Conservation (phyloP, 2,329 filamentous ascomycete genomes). For the Microdochium trichocladiopsis region DNA sequence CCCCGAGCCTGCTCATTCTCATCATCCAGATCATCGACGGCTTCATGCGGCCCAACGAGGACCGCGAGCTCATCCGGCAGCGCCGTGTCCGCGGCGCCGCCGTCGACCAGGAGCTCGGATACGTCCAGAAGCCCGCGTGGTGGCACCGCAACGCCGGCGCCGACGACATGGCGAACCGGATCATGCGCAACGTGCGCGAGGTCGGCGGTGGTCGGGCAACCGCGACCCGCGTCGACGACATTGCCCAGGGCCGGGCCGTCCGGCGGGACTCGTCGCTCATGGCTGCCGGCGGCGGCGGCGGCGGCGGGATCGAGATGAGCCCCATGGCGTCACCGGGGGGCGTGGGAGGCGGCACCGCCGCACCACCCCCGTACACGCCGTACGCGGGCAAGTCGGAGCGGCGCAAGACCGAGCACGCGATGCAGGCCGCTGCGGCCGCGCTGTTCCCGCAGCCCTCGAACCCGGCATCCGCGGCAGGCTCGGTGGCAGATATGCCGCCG, state of each 20-base stretch:
- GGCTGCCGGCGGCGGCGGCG: constrained; percentile 13
- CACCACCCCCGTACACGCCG: constrained; percentile 17
- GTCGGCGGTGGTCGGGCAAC: constrained; percentile 41
- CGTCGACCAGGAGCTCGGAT: constrained; percentile 53
- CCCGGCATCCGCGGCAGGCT: constrained; percentile 21
- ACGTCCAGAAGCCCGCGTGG: constrained; percentile 57
- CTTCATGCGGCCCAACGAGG: constrained; percentile 62
- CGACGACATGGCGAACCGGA: constrained; percentile 41
- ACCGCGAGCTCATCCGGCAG: constrained; percentile 58
- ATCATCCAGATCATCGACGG: constrained; percentile 47
- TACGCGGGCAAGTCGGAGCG: constrained; percentile 36
- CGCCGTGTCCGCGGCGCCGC: constrained; percentile 48
- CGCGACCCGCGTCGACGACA: constrained; percentile 29
- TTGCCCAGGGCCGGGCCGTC: constrained; percentile 25
- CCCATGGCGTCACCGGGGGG: constrained; percentile 15
- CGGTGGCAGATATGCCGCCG: constrained; percentile 30
- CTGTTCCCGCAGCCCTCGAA: constrained; percentile 37
- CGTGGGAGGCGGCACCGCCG: constrained; percentile 11
- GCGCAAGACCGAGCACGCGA: constrained; percentile 34
- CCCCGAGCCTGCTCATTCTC: constrained; percentile 50
- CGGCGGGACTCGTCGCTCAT: constrained; percentile 21
- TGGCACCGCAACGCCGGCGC: constrained; percentile 48
- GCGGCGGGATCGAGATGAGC: constrained; percentile 30
- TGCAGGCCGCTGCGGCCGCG: constrained; percentile 34
- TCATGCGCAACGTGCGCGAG: constrained; percentile 47